Base-by-base conservation (phyloP, 2,329 filamentous ascomycete species). In the Colletotrichum cordylinicola region DNA sequence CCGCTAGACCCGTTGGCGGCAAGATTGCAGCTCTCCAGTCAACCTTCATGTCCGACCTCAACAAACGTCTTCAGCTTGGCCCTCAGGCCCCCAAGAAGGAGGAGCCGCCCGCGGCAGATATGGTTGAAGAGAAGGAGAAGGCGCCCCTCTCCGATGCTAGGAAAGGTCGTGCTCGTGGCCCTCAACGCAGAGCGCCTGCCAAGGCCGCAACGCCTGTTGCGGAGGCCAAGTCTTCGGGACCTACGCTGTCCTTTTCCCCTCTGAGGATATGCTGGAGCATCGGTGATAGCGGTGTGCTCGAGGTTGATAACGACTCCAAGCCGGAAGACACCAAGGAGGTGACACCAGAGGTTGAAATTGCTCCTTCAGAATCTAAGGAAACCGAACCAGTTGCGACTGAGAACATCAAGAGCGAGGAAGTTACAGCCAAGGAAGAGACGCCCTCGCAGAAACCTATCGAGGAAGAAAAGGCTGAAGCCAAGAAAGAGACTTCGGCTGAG, bases 21-120 rank as follows among this genome's bases (percentile, higher is more conserved):
- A 98, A 98, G 87, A 98, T 99, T 82, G 95, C 96, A 18, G 94
- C 95, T 29, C 87, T 99, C 37, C 96, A 98, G 85, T 95, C 95
- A 48, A 95, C 95, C 4, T 98, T 99, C 84, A 92, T 99, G 90
- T 96, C 93, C 60, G 96, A 98, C 81, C 87, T 99, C 56, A 98
- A 98, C 84, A 96, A 95, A 80, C 94, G 96, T 65, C 88, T 99
- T 33, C 93, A 95, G 82, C 86, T 98, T 43, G 97, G 97, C 2
- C 96, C 96, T n/a, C 93, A 95, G 79, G 91, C 90, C 12, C 91
- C 93, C 2, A 96, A 95, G 62, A 74, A 72, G 71, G 76, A 79
- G 24, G 79, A 83, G 55, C 56, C 70, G 12, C 74, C 78, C 10
- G 76, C 69, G 35, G 70, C 67, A 4, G 75, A 70, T 29, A 18